Percentiles rank a stretch among this genome's conserved stretches.
Evolutionary conservation across 2,329 filamentous ascomycete species (phyloP).

Genomic region (Dryadomyces quercus-mongolicae): DNA sequence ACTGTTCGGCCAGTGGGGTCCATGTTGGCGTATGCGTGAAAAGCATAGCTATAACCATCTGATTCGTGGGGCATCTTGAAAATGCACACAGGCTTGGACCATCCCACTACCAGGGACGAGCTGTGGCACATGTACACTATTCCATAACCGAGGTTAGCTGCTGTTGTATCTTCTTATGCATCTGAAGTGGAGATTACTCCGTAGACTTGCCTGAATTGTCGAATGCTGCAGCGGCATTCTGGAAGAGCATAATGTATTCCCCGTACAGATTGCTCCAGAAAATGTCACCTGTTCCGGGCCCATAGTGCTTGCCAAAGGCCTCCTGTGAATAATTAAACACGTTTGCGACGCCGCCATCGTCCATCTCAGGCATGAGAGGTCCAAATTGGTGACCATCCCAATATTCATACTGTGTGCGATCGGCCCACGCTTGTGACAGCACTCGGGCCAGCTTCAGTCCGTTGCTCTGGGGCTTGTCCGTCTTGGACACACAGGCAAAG

Average conservation of each 20-base stretch:
- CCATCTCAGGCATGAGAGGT: conserved; percentile 3
- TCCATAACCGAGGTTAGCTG: background rate
- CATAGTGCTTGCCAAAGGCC: conserved; percentile 11
- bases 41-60: conserved; percentile 11
- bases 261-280: conserved; percentile 10
- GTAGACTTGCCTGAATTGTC: conserved; percentile 3
- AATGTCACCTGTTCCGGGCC: conserved; percentile 10
- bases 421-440: background rate
- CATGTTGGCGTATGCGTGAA: conserved; percentile 12
- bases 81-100: conserved; percentile 7
- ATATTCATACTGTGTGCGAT: conserved; percentile 8
- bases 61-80: conserved; percentile 6
- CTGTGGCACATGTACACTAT: conserved; percentile 10
- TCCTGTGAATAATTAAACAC: conserved; percentile 9
- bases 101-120: conserved; percentile 7
- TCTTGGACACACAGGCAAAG: conserved; percentile 11
- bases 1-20: conserved; percentile 6
- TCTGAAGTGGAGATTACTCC: background rate
- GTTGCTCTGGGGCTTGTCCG: conserved; percentile 7
- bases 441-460: conserved; percentile 13
- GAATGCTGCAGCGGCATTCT: conserved; percentile 10
- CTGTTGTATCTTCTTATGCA: background rate
- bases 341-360: conserved; percentile 9
- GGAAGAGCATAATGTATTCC: conserved; percentile 11
- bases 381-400: conserved; percentile 10